Percentiles rank a stretch among this genome's conserved stretches.
Evolutionary conservation across 176 grass and related monocot genomes (phyloP).

Genomic region (Aegilops bicornis): DNA sequence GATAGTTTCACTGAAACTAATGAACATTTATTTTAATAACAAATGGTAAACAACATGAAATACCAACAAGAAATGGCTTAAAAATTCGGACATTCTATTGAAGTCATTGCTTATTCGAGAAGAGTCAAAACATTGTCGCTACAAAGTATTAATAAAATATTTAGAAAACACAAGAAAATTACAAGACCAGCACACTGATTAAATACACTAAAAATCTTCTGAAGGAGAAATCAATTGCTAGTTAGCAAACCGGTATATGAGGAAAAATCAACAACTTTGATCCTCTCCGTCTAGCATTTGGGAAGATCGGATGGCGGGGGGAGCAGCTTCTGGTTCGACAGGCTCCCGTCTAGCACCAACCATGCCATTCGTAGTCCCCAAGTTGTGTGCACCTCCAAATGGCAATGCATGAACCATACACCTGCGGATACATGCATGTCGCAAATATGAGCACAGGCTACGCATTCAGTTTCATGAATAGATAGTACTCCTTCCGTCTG

Average conservation of each 20-base stretch:
- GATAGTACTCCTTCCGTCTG: too few relatives aligned
- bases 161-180: too few relatives aligned
- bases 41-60: too few relatives aligned
- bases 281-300: not conserved
- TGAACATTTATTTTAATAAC: not conserved
- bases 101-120: too few relatives aligned
- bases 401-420: slow-evolving; percentile 50
- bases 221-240: not conserved
- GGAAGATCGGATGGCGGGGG: slow-evolving; percentile 20
- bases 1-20: too few relatives aligned
- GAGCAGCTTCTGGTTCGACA: not conserved
- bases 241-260: not conserved
- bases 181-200: too few relatives aligned
- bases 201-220: not conserved
- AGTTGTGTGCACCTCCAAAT: slow-evolving; percentile 27
- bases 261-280: not conserved
- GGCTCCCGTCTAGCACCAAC: not conserved
- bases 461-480: not conserved
- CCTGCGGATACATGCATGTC: not conserved
- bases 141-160: too few relatives aligned
- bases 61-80: too few relatives aligned
- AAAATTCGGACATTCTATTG: too few relatives aligned
- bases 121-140: too few relatives aligned
- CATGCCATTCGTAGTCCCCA: slow-evolving; percentile 38
- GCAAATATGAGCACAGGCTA: not conserved